phyloP scores from a whole-genome alignment of 768 basidiomycete species.

The Trametes cubensis region DNA sequence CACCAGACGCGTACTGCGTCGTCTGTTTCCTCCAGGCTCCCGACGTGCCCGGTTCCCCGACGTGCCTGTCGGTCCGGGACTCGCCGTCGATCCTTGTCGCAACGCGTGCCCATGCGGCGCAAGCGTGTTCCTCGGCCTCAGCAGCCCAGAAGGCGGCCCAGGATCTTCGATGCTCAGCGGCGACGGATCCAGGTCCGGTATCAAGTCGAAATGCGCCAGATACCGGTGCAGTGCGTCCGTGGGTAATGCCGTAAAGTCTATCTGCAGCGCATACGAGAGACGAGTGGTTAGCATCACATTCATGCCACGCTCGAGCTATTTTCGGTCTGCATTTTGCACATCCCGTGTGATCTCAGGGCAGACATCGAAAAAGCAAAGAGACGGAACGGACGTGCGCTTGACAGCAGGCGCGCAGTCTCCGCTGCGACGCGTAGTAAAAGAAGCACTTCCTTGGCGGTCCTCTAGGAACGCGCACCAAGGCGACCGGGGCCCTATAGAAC shows the following conservation, averaged over 20 bases:
- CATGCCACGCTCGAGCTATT: neutral
- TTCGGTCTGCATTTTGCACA: neutral
- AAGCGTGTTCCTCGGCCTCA: conserved; percentile 46
- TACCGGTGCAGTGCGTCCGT: conserved; percentile 67
- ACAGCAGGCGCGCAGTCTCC: conserved; percentile 2
- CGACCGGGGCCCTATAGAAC: conserved; percentile 10
- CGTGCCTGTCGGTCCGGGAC: conserved; percentile 39
- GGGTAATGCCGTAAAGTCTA: conserved; percentile 78
- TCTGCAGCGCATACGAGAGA: conserved; percentile 42
- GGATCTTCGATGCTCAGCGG: conserved; percentile 70
- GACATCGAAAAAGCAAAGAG: conserved; percentile 1
- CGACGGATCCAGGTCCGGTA: conserved; percentile 71
- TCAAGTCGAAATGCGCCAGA: conserved; percentile 70
- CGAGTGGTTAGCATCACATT: conserved; percentile 2
- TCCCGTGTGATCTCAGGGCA: neutral
- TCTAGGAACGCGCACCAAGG: conserved; percentile 13
- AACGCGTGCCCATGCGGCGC: conserved; percentile 47
- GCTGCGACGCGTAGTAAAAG: neutral
- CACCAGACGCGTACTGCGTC: conserved; percentile 71
- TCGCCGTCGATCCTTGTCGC: conserved; percentile 41
- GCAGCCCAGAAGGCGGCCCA: conserved; percentile 64
- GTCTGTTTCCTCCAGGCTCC: conserved; percentile 62
- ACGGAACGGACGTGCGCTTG: neutral
- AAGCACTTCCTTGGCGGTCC: neutral
- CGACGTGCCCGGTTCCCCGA: conserved; percentile 75